Base-by-base conservation (phyloP, 257 asterid species). In the Penstemon eatonii region DNA sequence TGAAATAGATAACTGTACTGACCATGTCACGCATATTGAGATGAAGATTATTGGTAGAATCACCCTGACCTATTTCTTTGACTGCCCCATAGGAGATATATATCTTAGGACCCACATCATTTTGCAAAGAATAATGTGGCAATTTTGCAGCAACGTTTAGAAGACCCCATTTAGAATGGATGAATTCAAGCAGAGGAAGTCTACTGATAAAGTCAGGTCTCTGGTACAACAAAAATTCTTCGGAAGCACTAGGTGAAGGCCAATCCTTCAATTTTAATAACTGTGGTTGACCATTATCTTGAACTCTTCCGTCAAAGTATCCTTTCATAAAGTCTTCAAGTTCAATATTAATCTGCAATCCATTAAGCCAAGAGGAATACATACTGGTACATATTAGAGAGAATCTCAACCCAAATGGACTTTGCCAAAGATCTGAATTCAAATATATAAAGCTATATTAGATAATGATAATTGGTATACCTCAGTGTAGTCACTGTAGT, bases 111-210 rank as follows among this genome's bases (percentile, higher is more conserved):
- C 99, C 99, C 56, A 91, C 99, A 79, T 94, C 99, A 83, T 83
- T 89, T 82, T 89, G 99, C 84, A 94, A 84, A 64, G 99, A 91
- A 83, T 84, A 94, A 80, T 94, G 97, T 60, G 99, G 99, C 79
- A 94, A 73, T 73, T 94, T 91, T 37, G 99, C 97, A 65, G 99
- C 96, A 79, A 94, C 93, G 79, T 94, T 91, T 65, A 91, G 85
- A 80, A 94, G 95, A 56, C 99, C 99, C 97, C 97, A 94, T 82
- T 94, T 94, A 60, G 96, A 89, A 84, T 94, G 98, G 70, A 94
- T 82, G 76, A 89, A 94, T 82, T 94, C 99, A 54, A 94, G 89
- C 81, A 94, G 78, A 43, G 99, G 99, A 74, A 94, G 85, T 76
- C 86, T 89, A 76, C 86, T 89, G 71, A 94, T 85, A 65, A 94